Conservation (phyloP, 345 rosid species). For the Schrenkiella parvula region DNA sequence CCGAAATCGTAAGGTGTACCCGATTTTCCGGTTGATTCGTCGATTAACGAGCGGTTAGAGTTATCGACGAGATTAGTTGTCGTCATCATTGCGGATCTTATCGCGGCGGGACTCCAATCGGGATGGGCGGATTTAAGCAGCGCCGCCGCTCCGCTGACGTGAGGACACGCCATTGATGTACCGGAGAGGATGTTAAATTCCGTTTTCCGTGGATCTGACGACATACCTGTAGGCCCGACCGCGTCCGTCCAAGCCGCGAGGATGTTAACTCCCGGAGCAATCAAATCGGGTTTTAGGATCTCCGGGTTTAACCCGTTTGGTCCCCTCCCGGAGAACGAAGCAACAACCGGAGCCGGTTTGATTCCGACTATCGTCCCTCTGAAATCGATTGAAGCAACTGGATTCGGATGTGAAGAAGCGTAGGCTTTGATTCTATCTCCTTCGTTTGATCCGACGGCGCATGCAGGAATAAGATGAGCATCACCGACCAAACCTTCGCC, state of each 20-base stretch:
- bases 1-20: constrained; percentile 63
- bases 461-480: constrained; percentile 71
- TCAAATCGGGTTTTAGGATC: constrained; percentile 75
- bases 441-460: constrained; percentile 65
- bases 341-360: constrained; percentile 79
- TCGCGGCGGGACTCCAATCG: constrained; percentile 71
- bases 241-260: constrained; percentile 84
- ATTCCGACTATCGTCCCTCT: constrained; percentile 66
- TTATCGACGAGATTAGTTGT: constrained; percentile 61
- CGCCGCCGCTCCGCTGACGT: constrained; percentile 79
- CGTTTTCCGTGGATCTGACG: constrained; percentile 55
- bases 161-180: constrained; percentile 88
- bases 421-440: constrained; percentile 65
- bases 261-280: constrained; percentile 58
- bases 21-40: constrained; percentile 68
- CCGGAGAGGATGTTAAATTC: constrained; percentile 82
- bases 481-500: constrained; percentile 87
- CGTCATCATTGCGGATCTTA: constrained; percentile 84
- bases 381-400: constrained; percentile 60
- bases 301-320: constrained; percentile 73
- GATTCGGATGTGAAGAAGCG: constrained; percentile 34
- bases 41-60: constrained; percentile 23
- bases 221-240: constrained; percentile 68
- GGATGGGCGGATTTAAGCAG: constrained; percentile 80
- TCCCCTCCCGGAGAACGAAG: constrained; percentile 78